A percentile compares a stretch with the other conserved stretches of the same genome.
phyloP scores from a whole-genome alignment of 768 basidiomycete genomes.

The Macrolepiota fuliginosa region DNA sequence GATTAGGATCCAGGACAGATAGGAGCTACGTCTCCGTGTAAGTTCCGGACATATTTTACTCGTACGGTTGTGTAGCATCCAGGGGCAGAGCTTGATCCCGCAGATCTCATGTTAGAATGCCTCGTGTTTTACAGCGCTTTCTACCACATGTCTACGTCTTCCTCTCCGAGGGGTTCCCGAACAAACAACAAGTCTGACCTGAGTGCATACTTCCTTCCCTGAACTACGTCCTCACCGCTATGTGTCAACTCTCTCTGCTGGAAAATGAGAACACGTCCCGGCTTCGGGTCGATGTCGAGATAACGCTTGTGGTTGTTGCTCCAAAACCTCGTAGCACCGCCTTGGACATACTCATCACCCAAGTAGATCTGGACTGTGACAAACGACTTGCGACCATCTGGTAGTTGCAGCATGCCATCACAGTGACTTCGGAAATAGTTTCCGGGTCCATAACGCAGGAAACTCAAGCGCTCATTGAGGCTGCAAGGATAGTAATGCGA shows the following conservation, averaged over 20 bases:
- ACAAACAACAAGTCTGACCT: slow-evolving; percentile 40
- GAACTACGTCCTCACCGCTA: slow-evolving; percentile 39
- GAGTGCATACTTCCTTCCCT: slow-evolving; percentile 39
- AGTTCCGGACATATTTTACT: too few relatives aligned
- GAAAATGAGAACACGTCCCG: slow-evolving; percentile 43
- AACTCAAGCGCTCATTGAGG: slow-evolving; percentile 43
- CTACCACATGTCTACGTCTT: background rate
- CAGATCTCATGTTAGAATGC: background rate
- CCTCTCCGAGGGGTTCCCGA: background rate
- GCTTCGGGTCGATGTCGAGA: slow-evolving; percentile 40
- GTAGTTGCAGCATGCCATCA: slow-evolving; percentile 34
- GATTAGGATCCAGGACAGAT: too few relatives aligned
- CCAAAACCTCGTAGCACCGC: slow-evolving; percentile 41
- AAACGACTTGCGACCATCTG: slow-evolving; percentile 34
- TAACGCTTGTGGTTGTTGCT: slow-evolving; percentile 24
- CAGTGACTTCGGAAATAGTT: slow-evolving; percentile 40
- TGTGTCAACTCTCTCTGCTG: slow-evolving; percentile 39
- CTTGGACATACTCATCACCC: slow-evolving; percentile 33
- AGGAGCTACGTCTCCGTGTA: too few relatives aligned
- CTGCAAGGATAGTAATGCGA: slow-evolving; percentile 18
- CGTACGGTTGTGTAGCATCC: too few relatives aligned
- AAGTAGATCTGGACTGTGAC: slow-evolving; percentile 48
- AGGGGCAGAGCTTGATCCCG: background rate
- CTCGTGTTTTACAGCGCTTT: background rate
- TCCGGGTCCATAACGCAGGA: slow-evolving; percentile 41